Evolutionary conservation across 2,329 filamentous ascomycete species (phyloP), one percentile per base, ranked within the genome.

Genomic region (Xylaria sp.): DNA sequence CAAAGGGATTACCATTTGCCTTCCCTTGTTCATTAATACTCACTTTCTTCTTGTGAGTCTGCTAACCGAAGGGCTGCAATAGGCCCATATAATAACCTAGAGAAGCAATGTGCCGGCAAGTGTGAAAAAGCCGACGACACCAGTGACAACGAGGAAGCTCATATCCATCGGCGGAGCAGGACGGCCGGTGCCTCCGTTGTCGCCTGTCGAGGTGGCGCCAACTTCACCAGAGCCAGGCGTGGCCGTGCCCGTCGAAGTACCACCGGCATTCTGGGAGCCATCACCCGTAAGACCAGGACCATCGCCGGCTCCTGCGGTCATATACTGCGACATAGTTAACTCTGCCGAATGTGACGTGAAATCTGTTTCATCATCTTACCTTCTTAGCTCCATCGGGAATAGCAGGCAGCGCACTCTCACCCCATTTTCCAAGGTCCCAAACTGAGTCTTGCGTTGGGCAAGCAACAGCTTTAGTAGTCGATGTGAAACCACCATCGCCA

Each of bases 211-310:
- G n/a, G 81, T 81, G 12, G 78, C 77, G 5, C 77, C 77, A 59
- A 80, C 77, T 20, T 77, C 78, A 41, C 81, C 82, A 37, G 82
- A 82, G 46, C 82, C 81, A 28, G 81, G 77, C 0, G 74, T 55
- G 44, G 81, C 81, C 61, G 80, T 80, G 44, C 81, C 81, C 48
- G 85, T 84, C 20, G 83, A 83, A 54, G 84, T 82, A 63, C 82
- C 82, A 6, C 80, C 81, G 12, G 84, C 82, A 59, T 85, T 82
- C 80, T 89, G 87, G 25, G 87, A 89, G 28, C 87, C 87, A 23
- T 77, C 74, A 6, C 87, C 87, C 3, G 78, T 79, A 18, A 89
- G 82, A 72, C 87, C 87, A 13, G 86, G 86, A 1, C 86, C 87
- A 1, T 76, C 74, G 41, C 87, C 87, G 57, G 87, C 87, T 74